Evolutionary conservation across 495 filamentous ascomycete species (phyloP).

Genomic region (Emericellopsis terricola): DNA sequence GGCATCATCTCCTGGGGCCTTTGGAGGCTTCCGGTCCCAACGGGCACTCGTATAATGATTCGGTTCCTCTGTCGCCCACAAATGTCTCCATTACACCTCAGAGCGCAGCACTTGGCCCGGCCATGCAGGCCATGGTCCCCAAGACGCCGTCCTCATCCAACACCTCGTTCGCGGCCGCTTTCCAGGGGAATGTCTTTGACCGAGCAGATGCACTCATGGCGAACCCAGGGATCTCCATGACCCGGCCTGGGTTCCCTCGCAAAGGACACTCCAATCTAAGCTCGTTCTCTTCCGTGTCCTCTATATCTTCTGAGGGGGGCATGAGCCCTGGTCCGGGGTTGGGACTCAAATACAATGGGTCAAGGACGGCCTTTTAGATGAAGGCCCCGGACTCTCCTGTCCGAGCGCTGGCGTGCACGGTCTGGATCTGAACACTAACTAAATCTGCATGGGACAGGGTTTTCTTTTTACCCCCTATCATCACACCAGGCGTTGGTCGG

Average conservation of each 20-base stretch:
- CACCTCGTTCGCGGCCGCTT: slow-evolving; percentile 43
- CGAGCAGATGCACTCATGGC: slow-evolving; percentile 52
- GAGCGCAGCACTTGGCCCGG: slow-evolving; percentile 62
- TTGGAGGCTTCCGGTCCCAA: slow-evolving; percentile 3
- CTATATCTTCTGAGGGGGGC: slow-evolving; percentile 8
- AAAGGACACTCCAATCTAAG: slow-evolving; percentile 14
- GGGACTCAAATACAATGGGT: too few species aligned
- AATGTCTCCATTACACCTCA: slow-evolving; percentile 41
- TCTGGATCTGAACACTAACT: too few species aligned
- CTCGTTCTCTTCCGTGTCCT: slow-evolving; percentile 16
- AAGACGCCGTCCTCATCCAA: slow-evolving; percentile 60
- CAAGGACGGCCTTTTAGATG: too few species aligned
- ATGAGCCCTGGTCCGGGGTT: slow-evolving; percentile 17
- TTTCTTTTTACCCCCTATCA: too few species aligned
- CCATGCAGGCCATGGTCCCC: slow-evolving; percentile 76
- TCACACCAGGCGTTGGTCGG: too few species aligned
- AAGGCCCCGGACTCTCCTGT: too few species aligned
- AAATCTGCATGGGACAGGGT: too few species aligned
- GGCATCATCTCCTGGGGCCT: slow-evolving; percentile 33
- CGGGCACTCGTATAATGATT: too few species aligned
- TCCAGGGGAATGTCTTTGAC: slow-evolving; percentile 55
- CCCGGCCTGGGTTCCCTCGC: slow-evolving; percentile 24
- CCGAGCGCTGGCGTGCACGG: too few species aligned
- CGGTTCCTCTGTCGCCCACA: slow-evolving; percentile 2
- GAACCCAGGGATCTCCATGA: slow-evolving; percentile 28